Conservation (phyloP, 2,329 filamentous ascomycete genomes). For the Microdochium nivale region DNA sequence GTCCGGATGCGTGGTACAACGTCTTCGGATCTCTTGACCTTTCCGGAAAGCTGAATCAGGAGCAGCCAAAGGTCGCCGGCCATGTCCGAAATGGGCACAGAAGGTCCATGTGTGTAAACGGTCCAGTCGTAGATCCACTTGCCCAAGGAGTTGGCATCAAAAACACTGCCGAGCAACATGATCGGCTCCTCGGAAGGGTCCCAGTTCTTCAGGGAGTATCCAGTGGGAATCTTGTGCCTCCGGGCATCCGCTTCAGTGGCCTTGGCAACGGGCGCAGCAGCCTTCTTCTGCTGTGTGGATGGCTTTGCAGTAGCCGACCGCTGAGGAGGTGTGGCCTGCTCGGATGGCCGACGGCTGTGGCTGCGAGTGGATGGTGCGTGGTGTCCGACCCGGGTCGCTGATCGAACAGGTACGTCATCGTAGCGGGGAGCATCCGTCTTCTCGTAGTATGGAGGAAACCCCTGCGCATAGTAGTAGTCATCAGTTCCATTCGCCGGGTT, state of each 20-base stretch:
- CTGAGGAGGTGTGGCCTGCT: conserved; percentile 25
- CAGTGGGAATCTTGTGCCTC: conserved; percentile 68
- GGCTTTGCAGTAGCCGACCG: conserved; percentile 45
- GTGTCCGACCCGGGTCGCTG: conserved; percentile 27
- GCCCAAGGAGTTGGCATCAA: conserved; percentile 92
- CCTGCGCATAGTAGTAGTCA: conserved; percentile 48
- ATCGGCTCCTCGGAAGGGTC: conserved; percentile 91
- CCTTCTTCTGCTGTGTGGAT: conserved; percentile 29
- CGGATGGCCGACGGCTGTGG: conserved; percentile 28
- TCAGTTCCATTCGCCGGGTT: conserved; percentile 50
- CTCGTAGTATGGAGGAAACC: conserved; percentile 23
- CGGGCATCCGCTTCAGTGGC: conserved; percentile 53
- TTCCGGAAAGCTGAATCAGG: conserved; percentile 86
- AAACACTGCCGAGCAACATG: conserved; percentile 87
- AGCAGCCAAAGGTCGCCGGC: conserved; percentile 93
- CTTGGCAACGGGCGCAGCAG: conserved; percentile 21
- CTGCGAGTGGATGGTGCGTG: conserved; percentile 35
- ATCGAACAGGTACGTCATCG: conserved; percentile 27
- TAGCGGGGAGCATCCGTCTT: conserved; percentile 32
- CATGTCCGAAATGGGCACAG: conserved; percentile 78
- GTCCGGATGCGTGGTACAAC: conserved; percentile 63
- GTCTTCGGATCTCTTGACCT: conserved; percentile 86
- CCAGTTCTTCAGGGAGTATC: conserved; percentile 98
- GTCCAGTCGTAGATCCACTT: conserved; percentile 99
- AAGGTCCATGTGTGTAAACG: conserved; percentile 76